Percentiles rank a stretch among this genome's conserved stretches.
phyloP scores from a whole-genome alignment of 768 basidiomycete genomes.

The Podaxis rugospora region DNA sequence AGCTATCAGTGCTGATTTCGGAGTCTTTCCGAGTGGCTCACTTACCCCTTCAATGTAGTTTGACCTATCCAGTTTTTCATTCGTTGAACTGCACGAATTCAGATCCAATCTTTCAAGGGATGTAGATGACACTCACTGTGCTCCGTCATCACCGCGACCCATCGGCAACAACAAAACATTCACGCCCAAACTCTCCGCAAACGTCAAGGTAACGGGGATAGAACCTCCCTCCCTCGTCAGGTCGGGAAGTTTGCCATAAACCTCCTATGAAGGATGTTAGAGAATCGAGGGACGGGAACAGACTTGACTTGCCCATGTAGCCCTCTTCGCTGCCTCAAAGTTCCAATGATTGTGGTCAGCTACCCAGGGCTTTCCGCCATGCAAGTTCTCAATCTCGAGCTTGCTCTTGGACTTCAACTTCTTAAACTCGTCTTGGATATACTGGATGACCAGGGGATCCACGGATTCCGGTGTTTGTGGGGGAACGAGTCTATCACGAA shows the following conservation, averaged over 20 bases:
- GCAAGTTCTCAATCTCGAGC: conserved; percentile 62
- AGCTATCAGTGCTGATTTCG: conserved; percentile 1
- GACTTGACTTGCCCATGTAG: conserved; percentile 56
- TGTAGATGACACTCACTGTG: conserved; percentile 55
- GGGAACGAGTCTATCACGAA: conserved; percentile 62
- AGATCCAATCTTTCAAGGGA: background rate
- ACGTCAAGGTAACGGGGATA: conserved; percentile 90
- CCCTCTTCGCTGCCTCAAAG: conserved; percentile 81
- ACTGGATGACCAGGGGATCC: conserved; percentile 63
- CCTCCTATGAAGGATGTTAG: conserved; percentile 23
- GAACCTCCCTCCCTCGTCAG: conserved; percentile 91
- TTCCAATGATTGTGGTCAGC: conserved; percentile 88
- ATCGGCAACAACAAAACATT: conserved; percentile 90
- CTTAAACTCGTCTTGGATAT: conserved; percentile 75
- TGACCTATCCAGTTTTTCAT: conserved; percentile 88
- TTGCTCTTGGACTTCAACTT: conserved; percentile 85
- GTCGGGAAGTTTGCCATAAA: conserved; percentile 77
- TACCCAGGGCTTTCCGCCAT: conserved; percentile 90
- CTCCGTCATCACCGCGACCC: conserved; percentile 93
- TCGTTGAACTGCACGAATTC: conserved; percentile 60
- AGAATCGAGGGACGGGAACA: background rate
- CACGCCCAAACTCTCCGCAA: conserved; percentile 82
- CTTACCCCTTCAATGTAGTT: conserved; percentile 87
- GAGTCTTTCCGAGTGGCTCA: background rate
- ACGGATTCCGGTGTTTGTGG: conserved; percentile 79